Conservation (phyloP, 192 early-diverging fungal species). For the Coemansia sp. region DNA sequence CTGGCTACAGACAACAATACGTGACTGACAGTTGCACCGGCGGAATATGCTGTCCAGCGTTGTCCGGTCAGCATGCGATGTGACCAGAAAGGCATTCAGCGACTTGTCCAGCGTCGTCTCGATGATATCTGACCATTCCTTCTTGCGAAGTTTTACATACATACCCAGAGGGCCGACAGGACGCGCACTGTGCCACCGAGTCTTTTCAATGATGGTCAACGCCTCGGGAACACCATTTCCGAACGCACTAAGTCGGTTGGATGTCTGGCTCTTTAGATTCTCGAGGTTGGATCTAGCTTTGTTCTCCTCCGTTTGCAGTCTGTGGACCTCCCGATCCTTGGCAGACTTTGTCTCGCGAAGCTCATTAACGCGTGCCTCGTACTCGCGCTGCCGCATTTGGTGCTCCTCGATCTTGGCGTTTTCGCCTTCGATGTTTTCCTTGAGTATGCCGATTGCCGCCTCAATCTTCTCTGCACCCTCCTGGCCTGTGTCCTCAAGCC, state of each 20-base stretch:
- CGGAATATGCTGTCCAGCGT: constrained; percentile 59
- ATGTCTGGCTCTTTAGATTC: constrained; percentile 60
- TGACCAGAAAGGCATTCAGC: constrained; percentile 70
- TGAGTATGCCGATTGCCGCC: constrained; percentile 18
- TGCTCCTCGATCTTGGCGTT: constrained; percentile 27
- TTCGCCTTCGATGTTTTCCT: constrained; percentile 27
- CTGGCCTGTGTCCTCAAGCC: constrained; percentile 39
- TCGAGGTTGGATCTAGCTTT: constrained; percentile 36
- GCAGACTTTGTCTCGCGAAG: constrained; percentile 22
- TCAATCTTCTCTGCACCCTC: constrained; percentile 24
- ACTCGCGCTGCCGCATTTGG: constrained; percentile 34
- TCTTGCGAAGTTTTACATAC: constrained; percentile 60
- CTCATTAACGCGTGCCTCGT: constrained; percentile 23
- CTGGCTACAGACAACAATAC: constrained; percentile 62
- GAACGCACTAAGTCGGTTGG: constrained; percentile 72
- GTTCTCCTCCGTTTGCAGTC: constrained; percentile 9
- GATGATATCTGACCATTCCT: constrained; percentile 60
- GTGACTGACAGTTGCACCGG: constrained; percentile 49
- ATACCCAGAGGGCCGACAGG: constrained; percentile 76
- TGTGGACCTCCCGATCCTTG: not conserved
- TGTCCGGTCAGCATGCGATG: constrained; percentile 62
- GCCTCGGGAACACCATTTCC: constrained; percentile 68
- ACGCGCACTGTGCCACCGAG: constrained; percentile 39
- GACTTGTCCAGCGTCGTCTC: constrained; percentile 63
- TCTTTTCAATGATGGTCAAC: constrained; percentile 54